phyloP scores from a whole-genome alignment of 78 protist species.

The Polysphondylium violaceum region DNA sequence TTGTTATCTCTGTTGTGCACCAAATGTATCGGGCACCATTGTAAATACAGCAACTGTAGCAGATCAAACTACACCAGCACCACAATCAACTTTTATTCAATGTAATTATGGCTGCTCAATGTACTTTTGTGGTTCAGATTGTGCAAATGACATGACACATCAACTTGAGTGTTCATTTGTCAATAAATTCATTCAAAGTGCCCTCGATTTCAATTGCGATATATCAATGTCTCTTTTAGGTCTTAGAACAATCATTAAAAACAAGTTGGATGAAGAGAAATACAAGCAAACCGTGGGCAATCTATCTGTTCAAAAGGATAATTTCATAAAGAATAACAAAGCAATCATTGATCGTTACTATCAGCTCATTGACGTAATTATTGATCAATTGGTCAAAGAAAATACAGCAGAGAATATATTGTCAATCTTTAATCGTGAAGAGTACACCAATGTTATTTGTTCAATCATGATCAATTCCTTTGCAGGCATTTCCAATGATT shows the following conservation, averaged over 20 bases:
- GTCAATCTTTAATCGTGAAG: slow-evolving; percentile 8
- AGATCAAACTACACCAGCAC: background rate
- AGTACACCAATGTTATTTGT: slow-evolving; percentile 5
- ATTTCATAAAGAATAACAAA: background rate
- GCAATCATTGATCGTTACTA: background rate
- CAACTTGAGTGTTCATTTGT: slow-evolving; percentile 74
- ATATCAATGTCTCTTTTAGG: background rate
- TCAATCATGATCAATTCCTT: slow-evolving; percentile 40
- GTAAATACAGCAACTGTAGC: too few species aligned
- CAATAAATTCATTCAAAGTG: background rate
- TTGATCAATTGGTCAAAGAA: background rate
- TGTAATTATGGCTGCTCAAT: slow-evolving; percentile 55
- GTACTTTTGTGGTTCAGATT: slow-evolving; percentile 22
- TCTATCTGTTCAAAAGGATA: background rate
- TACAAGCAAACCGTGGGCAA: slow-evolving; percentile 37
- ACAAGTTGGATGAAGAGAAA: slow-evolving; percentile 4
- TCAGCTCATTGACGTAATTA: background rate
- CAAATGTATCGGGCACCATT: too few species aligned
- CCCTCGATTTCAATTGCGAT: background rate
- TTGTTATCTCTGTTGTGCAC: slow-evolving; percentile 29
- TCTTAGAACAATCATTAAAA: slow-evolving; percentile 11
- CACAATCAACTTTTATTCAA: background rate
- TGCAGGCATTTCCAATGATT: slow-evolving; percentile 25
- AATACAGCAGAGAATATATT: background rate
- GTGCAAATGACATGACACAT: slow-evolving; percentile 44